phyloP scores from a whole-genome alignment of 495 filamentous ascomycete species.

The Geopyxis carbonaria region DNA sequence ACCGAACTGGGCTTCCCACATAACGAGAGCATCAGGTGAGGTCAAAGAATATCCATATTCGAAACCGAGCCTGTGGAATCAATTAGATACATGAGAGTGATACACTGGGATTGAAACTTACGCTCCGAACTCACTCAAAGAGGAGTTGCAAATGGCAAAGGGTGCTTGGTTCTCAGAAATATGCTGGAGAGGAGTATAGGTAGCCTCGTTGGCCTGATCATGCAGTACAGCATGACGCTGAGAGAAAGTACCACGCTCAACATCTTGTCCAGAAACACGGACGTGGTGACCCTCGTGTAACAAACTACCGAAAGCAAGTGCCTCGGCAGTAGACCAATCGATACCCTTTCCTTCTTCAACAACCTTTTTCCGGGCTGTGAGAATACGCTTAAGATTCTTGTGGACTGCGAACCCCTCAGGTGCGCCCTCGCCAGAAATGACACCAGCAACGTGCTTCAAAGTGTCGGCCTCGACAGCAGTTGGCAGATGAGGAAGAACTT shows the following conservation, averaged over 20 bases:
- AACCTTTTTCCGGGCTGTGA: constrained; percentile 74
- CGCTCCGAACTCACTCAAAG: constrained; percentile 83
- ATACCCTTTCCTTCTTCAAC: constrained; percentile 86
- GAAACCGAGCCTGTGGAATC: constrained; percentile 54
- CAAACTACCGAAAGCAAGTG: constrained; percentile 82
- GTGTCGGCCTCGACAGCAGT: constrained; percentile 57
- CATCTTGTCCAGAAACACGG: constrained; percentile 92
- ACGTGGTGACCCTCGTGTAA: constrained; percentile 89
- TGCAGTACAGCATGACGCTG: constrained; percentile 94
- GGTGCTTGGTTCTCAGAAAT: constrained; percentile 75
- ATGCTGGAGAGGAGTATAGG: constrained; percentile 83
- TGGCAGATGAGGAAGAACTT: constrained; percentile 81
- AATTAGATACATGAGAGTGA: constrained; percentile 3
- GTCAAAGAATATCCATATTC: constrained; percentile 97
- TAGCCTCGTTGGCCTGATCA: constrained; percentile 83
- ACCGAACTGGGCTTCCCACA: constrained; percentile 99
- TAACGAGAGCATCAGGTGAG: constrained; percentile 87
- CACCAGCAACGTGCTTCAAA: constrained; percentile 60
- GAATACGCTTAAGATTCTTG: constrained; percentile 92
- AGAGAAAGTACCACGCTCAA: constrained; percentile 98
- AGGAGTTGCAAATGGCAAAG: constrained; percentile 95
- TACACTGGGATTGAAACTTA: constrained; percentile 31
- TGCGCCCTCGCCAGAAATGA: constrained; percentile 50
- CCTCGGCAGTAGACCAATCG: constrained; percentile 95
- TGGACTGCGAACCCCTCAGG: constrained; percentile 80